Evolutionary conservation across 2,329 filamentous ascomycete genomes (phyloP).

Genomic region (Thelonectria discophora): DNA sequence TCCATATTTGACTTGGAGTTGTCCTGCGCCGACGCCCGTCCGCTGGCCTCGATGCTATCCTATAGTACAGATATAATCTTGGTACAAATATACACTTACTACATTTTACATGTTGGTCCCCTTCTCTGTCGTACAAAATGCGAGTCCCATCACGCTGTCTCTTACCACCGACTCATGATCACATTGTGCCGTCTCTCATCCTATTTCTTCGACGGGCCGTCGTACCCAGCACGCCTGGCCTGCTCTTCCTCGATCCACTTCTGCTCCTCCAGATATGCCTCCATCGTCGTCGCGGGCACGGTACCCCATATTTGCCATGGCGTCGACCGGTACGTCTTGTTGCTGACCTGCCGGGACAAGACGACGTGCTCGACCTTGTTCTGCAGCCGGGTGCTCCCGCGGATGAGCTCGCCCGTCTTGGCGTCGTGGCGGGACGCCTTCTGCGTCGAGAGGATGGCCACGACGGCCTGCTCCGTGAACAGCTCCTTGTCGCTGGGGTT

Average conservation of each 20-base stretch:
- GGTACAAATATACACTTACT: conserved; percentile 38
- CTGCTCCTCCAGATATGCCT: conserved; percentile 50
- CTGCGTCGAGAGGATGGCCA: conserved; percentile 67
- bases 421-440: conserved; percentile 55
- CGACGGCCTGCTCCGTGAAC: conserved; percentile 63
- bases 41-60: conserved; percentile 39
- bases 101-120: conserved; percentile 10
- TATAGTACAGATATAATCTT: conserved; percentile 44
- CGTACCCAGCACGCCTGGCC: conserved; percentile 47
- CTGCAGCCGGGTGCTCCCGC: conserved; percentile 59
- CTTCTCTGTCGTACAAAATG: background rate
- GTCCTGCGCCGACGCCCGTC: conserved; percentile 31
- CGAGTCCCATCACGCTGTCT: background rate
- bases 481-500: conserved; percentile 52
- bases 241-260: conserved; percentile 47
- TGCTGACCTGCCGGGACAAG: conserved; percentile 59
- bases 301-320: conserved; percentile 75
- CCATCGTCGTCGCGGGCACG: conserved; percentile 60
- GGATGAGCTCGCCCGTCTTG: conserved; percentile 50
- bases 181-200: conserved; percentile 10
- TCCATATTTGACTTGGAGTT: too few relatives aligned
- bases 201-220: conserved; percentile 34
- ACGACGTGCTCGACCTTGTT: conserved; percentile 72
- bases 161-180: background rate
- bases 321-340: conserved; percentile 55